Base-by-base conservation (phyloP, 2,329 filamentous ascomycete genomes). In the Penicillium sp. region DNA sequence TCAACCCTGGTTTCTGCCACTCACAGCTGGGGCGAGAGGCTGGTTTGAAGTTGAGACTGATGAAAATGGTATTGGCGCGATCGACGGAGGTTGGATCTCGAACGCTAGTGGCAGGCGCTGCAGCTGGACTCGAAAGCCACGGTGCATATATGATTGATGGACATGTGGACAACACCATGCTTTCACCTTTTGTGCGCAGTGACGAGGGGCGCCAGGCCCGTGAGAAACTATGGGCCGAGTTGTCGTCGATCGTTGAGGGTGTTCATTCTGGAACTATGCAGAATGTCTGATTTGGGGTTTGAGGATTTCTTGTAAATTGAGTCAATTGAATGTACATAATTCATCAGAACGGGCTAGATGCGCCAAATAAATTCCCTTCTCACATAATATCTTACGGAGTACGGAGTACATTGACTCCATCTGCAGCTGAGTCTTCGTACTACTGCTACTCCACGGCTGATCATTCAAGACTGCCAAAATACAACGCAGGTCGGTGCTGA, bases 1-100 rank as follows among this genome's bases (percentile, higher is more conserved):
- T 82, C 21, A 83, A 82, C 55, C 83, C 83, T 0, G 83, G 83
- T 1, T 71, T 81, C 31, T 85, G 83, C 65, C 74, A 82, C 41
- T 79, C 79, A 0, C 71, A 77, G 25, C 70, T 86, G 1, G 64
- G 61, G 6, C 73, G 82, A 1, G 76, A 82, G 0, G 27, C 50
- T 0, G 39, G 61, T 0, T 51, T 67, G 6, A 7, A 9, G 1
- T 23, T 66, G 9, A 17, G 19, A 9, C 2, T 66, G 3, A 35
- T 66, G 47, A 54, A 75, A 10, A 35, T 79, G 36, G 70, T 73
- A 25, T 51, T 72, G 12, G 80, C 75, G 2, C 72, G 81, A 21
- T 73, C 74, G 0, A 75, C 78, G 0, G 82, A 84, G 68, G 73
- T 75, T 3, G 82, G 82, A 1, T 77, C 74, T 56, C 73, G 82